These are phyloP conservation scores for Didymella pinodella DNA, from an alignment of 2,329 filamentous ascomycete genomes.

Conservation along the genomic window DNA sequence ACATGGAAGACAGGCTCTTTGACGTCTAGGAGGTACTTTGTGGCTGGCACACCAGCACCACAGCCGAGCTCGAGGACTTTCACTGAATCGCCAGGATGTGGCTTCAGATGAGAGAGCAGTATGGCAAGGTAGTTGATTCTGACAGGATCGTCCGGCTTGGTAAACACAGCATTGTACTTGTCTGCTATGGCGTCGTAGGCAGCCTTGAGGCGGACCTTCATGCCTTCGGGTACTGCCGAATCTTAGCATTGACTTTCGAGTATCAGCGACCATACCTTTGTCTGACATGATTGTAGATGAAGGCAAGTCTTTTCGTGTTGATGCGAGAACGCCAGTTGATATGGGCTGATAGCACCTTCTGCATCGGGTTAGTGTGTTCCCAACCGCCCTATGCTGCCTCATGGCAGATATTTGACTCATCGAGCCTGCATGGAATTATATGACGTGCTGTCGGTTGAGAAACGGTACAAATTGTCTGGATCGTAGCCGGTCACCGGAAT, in stretches of 20 bases:
- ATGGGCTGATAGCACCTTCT: neutral
- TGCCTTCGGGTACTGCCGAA: constrained; percentile 21
- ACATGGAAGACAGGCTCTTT: constrained; percentile 36
- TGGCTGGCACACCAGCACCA: constrained; percentile 42
- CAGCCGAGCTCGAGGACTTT: constrained; percentile 41
- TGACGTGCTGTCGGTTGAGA: too few relatives aligned
- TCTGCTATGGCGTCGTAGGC: constrained; percentile 46
- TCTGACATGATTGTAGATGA: neutral
- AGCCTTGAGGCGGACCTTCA: constrained; percentile 40
- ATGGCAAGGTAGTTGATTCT: constrained; percentile 34
- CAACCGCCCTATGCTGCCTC: neutral
- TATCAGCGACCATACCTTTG: neutral
- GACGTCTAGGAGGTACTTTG: constrained; percentile 29
- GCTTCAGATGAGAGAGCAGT: constrained; percentile 26
- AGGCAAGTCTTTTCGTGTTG: neutral
- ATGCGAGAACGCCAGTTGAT: neutral
- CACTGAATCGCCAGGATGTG: neutral
- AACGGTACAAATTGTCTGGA: too few relatives aligned
- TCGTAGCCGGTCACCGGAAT: too few relatives aligned
- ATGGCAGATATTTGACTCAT: neutral
- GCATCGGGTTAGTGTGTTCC: neutral
- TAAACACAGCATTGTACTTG: constrained; percentile 34
- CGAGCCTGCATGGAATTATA: neutral
- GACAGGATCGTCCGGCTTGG: constrained; percentile 28
- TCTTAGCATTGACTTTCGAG: neutral